phyloP scores from a whole-genome alignment of 1,284 basidiomycete genomes.

The Cutaneotrichosporon curvatum region DNA sequence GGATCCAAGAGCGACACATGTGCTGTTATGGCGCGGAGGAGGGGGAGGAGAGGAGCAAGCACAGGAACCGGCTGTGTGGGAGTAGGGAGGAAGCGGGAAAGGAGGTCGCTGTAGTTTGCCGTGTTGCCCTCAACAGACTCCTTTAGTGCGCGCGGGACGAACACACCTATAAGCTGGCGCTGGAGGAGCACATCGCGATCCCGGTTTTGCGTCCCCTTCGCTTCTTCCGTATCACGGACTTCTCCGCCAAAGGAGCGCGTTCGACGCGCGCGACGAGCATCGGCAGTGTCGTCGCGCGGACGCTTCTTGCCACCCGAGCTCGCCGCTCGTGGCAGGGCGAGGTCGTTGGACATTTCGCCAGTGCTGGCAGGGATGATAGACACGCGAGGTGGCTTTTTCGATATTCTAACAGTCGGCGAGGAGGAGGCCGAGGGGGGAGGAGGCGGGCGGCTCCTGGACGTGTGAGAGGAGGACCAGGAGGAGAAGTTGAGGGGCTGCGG shows the following conservation, averaged over 20 bases:
- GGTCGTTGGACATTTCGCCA: constrained; percentile 6
- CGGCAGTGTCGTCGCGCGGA: constrained; percentile 30
- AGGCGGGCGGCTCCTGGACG: constrained; percentile 21
- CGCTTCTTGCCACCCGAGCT: constrained; percentile 39
- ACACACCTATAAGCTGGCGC: constrained; percentile 42
- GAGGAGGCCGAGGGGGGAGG: constrained; percentile 1
- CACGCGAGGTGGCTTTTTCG: not conserved
- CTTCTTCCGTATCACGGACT: constrained; percentile 9
- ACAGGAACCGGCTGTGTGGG: constrained; percentile 27
- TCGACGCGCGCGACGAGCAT: constrained; percentile 22
- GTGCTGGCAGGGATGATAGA: not conserved
- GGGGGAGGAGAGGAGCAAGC: constrained; percentile 48
- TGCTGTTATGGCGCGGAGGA: constrained; percentile 60
- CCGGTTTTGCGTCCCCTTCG: not conserved
- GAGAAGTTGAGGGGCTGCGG: constrained; percentile 19
- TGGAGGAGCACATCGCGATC: constrained; percentile 39
- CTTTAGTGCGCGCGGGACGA: constrained; percentile 42
- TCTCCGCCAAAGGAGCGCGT: constrained; percentile 40
- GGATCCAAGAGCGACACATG: constrained; percentile 51
- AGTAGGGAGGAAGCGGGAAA: constrained; percentile 49
- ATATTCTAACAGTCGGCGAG: not conserved
- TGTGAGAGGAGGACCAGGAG: constrained; percentile 30
- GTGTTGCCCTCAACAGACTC: constrained; percentile 42
- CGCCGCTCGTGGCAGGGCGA: constrained; percentile 24
- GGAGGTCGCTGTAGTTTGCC: constrained; percentile 51